A percentile compares a stretch with the other conserved stretches of the same genome.
Conservation (phyloP, 75 land plant genomes). For the Pseudotsuga menziesii region DNA sequence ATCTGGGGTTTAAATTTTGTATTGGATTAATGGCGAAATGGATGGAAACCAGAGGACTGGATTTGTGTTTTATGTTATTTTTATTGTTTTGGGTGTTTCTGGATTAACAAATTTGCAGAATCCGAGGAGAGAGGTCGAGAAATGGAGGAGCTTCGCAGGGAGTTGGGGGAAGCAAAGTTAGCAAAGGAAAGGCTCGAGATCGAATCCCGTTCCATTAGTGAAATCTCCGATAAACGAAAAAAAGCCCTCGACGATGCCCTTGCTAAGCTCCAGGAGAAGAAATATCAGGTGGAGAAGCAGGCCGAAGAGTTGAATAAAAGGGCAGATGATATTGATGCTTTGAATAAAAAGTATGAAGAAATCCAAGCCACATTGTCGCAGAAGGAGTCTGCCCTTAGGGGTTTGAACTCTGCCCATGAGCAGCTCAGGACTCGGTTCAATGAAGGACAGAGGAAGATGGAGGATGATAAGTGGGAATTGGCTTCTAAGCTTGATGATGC, state of each 20-base stretch:
- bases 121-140: not conserved
- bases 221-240: slow-evolving; percentile 30
- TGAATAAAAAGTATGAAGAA: slow-evolving; percentile 25
- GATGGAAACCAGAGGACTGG: no score
- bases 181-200: slow-evolving; percentile 31
- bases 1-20: no score
- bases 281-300: slow-evolving; percentile 28
- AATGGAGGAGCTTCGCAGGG: slow-evolving; percentile 29
- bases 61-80: no score
- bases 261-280: slow-evolving; percentile 20
- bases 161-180: slow-evolving; percentile 35
- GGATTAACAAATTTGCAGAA: no score
- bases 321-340: slow-evolving; percentile 19
- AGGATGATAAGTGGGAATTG: slow-evolving; percentile 32
- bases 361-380: slow-evolving; percentile 23
- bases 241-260: slow-evolving; percentile 28
- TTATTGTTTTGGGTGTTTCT: no score
- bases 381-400: slow-evolving; percentile 28
- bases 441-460: slow-evolving; percentile 18
- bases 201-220: slow-evolving; percentile 17
- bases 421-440: slow-evolving; percentile 28
- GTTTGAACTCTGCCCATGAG: slow-evolving; percentile 25
- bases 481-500: slow-evolving; percentile 41
- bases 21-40: no score
- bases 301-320: slow-evolving; percentile 25